Conservation (phyloP, 2,329 filamentous ascomycete genomes). For the Calonectria hongkongensis region DNA sequence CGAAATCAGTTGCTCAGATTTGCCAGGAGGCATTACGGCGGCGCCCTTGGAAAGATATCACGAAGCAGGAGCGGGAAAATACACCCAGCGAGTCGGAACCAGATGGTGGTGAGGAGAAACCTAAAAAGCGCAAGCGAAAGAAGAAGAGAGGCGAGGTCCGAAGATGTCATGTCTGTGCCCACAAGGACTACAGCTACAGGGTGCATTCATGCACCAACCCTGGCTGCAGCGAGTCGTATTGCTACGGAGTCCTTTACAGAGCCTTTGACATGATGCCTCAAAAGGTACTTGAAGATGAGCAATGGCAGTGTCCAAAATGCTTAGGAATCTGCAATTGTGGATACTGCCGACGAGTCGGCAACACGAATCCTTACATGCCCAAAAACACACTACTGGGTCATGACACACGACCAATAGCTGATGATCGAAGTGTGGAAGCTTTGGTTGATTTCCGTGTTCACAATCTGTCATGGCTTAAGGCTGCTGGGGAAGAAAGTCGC, state of each 20-base stretch:
- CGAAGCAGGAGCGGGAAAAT: conserved; percentile 72
- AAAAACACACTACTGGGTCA: conserved; percentile 92
- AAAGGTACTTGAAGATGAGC: conserved; percentile 84
- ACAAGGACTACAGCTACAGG: conserved; percentile 88
- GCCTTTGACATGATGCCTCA: conserved; percentile 94
- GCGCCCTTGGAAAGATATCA: conserved; percentile 89
- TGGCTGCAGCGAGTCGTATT: conserved; percentile 85
- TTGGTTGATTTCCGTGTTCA: conserved; percentile 93
- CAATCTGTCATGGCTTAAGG: conserved; percentile 88
- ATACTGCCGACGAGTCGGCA: conserved; percentile 79
- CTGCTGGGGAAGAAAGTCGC: conserved; percentile 73
- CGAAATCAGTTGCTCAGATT: conserved; percentile 91
- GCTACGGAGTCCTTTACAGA: conserved; percentile 93
- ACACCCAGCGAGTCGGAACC: conserved; percentile 71
- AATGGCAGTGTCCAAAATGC: conserved; percentile 94
- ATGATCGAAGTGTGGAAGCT: conserved; percentile 91
- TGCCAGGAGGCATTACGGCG: conserved; percentile 90
- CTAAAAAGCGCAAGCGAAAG: conserved; percentile 76
- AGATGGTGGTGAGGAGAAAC: conserved; percentile 78
- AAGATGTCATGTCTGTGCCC: conserved; percentile 88
- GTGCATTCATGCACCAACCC: conserved; percentile 84
- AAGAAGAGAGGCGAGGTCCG: conserved; percentile 73
- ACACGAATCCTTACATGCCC: conserved; percentile 87
- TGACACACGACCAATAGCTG: conserved; percentile 91
- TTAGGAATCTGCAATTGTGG: conserved; percentile 91